phyloP scores from a whole-genome alignment of 2,329 filamentous ascomycete genomes.

The Hymenoscyphus occultus region DNA sequence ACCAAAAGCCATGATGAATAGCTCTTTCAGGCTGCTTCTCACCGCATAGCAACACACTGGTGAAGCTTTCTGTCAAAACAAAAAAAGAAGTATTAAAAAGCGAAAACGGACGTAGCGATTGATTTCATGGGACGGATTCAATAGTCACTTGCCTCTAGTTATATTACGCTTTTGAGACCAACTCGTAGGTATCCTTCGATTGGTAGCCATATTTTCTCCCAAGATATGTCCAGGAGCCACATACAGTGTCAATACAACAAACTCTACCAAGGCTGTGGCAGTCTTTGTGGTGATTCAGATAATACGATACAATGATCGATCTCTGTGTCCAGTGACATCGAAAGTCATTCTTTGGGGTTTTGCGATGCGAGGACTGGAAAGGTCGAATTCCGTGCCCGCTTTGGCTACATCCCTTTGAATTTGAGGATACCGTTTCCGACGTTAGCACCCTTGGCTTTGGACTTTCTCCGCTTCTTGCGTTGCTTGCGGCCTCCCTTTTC shows the following conservation, averaged over 20 bases:
- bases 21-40: neutral
- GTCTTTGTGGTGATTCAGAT: neutral
- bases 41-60: neutral
- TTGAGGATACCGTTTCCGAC: conserved; percentile 34
- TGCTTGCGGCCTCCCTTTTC: conserved; percentile 28
- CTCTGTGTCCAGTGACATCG: neutral
- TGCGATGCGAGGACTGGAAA: neutral
- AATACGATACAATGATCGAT: neutral
- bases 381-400: neutral
- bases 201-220: neutral
- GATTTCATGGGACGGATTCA: neutral
- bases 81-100: neutral
- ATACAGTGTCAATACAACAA: neutral
- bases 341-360: neutral
- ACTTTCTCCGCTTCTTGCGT: conserved; percentile 34
- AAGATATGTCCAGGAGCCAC: neutral
- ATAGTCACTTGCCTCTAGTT: neutral
- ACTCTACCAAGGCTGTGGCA: neutral
- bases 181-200: neutral
- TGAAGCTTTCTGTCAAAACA: neutral
- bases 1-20: no score
- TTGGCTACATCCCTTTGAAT: conserved; percentile 31
- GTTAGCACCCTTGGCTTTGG: conserved; percentile 33
- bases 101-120: neutral
- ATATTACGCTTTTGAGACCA: neutral